Evolutionary conservation across 2,329 filamentous ascomycete species (phyloP).

Genomic region (Stromatinia cepivora): DNA sequence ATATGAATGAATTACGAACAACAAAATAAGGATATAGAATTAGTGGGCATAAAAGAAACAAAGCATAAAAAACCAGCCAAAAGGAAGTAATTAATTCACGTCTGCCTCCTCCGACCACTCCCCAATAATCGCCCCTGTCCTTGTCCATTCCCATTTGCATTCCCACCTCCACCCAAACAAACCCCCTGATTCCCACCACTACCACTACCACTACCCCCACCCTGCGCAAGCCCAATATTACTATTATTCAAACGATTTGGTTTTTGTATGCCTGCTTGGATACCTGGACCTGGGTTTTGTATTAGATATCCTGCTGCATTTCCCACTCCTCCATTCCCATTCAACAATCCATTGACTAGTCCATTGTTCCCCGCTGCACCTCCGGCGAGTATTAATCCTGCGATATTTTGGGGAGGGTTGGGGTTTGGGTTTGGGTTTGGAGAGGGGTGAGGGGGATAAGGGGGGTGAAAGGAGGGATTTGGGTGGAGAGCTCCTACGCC

Average conservation of each 20-base stretch:
- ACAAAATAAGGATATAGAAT: not conserved
- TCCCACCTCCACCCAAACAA: not conserved
- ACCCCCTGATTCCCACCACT: not conserved
- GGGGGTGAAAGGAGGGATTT: no score
- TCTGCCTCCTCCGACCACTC: not conserved
- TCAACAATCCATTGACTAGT: no score
- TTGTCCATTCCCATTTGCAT: not conserved
- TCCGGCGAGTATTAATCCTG: no score
- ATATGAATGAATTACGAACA: not conserved
- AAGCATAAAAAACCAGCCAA: not conserved
- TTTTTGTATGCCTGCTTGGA: not conserved
- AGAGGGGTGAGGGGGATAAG: no score
- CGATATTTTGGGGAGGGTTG: no score
- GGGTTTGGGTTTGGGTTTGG: no score
- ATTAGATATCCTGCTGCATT: not conserved
- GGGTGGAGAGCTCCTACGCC: not conserved
- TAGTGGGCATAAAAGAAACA: not conserved
- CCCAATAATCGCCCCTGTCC: not conserved
- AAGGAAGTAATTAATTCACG: not conserved
- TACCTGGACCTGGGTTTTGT: not conserved
- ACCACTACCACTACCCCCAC: not conserved
- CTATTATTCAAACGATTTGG: constrained; percentile 8
- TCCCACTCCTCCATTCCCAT: not conserved
- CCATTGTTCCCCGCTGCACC: no score
- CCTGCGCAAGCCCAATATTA: constrained; percentile 8